Conservation (phyloP, 2,329 filamentous ascomycete species). For the Sclerotinia nivalis region DNA sequence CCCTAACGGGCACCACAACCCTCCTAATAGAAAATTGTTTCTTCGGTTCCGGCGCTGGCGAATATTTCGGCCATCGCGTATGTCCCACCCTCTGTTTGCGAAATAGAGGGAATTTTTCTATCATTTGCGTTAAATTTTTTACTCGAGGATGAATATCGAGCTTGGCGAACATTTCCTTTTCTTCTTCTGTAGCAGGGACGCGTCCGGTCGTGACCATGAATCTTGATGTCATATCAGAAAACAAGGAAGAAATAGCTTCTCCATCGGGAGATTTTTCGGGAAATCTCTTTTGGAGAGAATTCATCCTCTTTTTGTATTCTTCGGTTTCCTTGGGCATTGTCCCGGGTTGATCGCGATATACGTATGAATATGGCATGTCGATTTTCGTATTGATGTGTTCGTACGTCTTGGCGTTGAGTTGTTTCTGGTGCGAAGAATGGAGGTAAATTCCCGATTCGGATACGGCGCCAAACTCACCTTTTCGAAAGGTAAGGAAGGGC, state of each 20-base stretch:
- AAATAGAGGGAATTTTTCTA: neutral
- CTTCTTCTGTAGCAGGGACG: neutral
- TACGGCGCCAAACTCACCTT: slow-evolving; percentile 60
- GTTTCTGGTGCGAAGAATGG: slow-evolving; percentile 11
- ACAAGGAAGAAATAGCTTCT: neutral
- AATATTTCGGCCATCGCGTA: slow-evolving; percentile 4
- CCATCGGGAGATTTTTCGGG: neutral
- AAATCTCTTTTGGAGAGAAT: neutral
- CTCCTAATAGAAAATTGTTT: neutral
- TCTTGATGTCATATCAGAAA: neutral
- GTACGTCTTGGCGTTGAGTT: neutral
- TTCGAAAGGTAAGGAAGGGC: slow-evolving; percentile 8
- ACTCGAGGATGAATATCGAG: neutral
- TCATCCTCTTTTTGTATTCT: neutral
- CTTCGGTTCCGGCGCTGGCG: neutral
- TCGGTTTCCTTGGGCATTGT: neutral
- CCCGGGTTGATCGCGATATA: slow-evolving; percentile 22
- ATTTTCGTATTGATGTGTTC: slow-evolving; percentile 44
- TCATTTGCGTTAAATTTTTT: too few relatives aligned
- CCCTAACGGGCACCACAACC: neutral
- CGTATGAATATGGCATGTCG: slow-evolving; percentile 49
- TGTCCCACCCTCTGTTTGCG: neutral
- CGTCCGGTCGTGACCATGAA: neutral
- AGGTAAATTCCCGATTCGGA: slow-evolving; percentile 53
- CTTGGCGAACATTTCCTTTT: neutral